Percentiles rank a stretch among this genome's conserved stretches.
Conservation (phyloP, 805 yeast genomes). For the Kluyveromyces dobzhanskii region DNA sequence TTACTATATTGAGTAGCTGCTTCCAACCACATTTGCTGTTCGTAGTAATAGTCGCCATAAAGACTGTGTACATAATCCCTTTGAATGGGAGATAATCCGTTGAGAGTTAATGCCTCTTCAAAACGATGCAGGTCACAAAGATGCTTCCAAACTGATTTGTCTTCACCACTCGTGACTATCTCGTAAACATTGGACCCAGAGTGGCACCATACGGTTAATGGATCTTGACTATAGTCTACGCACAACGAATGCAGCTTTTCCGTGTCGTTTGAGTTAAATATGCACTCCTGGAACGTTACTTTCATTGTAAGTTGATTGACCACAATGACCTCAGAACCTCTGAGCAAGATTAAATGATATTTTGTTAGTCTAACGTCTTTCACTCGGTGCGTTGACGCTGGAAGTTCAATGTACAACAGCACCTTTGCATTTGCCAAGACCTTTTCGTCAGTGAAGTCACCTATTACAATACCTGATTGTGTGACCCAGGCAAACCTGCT, state of each 20-base stretch:
- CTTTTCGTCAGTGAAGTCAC: slow-evolving; percentile 19
- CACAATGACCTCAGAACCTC: slow-evolving; percentile 35
- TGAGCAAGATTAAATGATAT: slow-evolving; percentile 44
- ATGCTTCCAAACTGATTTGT: slow-evolving; percentile 65
- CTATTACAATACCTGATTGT: slow-evolving; percentile 39
- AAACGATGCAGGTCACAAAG: slow-evolving; percentile 44
- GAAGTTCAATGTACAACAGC: slow-evolving; percentile 33
- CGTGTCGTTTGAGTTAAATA: slow-evolving; percentile 26
- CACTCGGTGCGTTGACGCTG: slow-evolving; percentile 28
- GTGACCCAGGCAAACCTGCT: slow-evolving; percentile 41
- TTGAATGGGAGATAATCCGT: slow-evolving; percentile 29
- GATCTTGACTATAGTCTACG: slow-evolving; percentile 37
- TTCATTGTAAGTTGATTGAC: slow-evolving; percentile 46
- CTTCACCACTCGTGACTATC: slow-evolving; percentile 59
- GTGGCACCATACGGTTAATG: slow-evolving; percentile 64
- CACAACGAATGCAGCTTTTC: slow-evolving; percentile 39
- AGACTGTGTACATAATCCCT: slow-evolving; percentile 42
- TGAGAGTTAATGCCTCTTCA: slow-evolving; percentile 53
- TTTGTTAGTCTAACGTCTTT: slow-evolving; percentile 40
- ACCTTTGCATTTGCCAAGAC: slow-evolving; percentile 32
- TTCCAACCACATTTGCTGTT: slow-evolving; percentile 23
- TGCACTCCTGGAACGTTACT: slow-evolving; percentile 35
- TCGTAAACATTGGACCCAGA: slow-evolving; percentile 59
- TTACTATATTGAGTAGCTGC: slow-evolving; percentile 54
- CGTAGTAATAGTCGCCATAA: slow-evolving; percentile 45